Percentiles rank a stretch among this genome's conserved stretches.
These are phyloP conservation scores for Pleurotus pulmonarius DNA, from an alignment of 768 basidiomycete genomes.

Conservation along the genomic window DNA sequence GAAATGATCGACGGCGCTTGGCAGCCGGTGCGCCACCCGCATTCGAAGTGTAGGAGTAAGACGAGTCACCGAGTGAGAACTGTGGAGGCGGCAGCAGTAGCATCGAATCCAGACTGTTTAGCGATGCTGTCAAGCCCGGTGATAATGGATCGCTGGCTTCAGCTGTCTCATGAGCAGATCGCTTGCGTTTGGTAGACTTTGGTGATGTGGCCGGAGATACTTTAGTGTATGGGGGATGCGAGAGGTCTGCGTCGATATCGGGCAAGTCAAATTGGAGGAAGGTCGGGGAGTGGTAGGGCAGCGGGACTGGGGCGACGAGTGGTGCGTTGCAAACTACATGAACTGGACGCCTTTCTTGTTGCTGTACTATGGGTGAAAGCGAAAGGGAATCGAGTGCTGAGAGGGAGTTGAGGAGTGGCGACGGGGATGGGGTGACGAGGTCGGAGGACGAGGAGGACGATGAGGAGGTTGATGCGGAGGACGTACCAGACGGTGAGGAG, in stretches of 20 bases:
- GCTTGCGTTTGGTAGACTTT: conserved; percentile 45
- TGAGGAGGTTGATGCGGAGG: conserved; percentile 14
- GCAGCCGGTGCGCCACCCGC: conserved; percentile 1
- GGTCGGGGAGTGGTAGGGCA: conserved; percentile 66
- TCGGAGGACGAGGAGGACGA: conserved; percentile 16
- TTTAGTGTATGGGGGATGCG: conserved; percentile 58
- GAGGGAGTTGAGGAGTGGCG: conserved; percentile 11
- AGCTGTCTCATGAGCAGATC: conserved; percentile 19
- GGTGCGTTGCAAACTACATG: conserved; percentile 64
- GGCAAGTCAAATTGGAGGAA: conserved; percentile 68
- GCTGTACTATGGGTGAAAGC: conserved; percentile 15
- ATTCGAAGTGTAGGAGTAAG: neutral
- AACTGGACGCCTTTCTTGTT: conserved; percentile 16
- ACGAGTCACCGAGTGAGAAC: neutral
- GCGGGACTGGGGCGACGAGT: conserved; percentile 63
- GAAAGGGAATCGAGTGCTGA: conserved; percentile 16
- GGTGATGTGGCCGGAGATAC: conserved; percentile 9
- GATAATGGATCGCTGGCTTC: conserved; percentile 10
- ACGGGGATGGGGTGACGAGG: conserved; percentile 9
- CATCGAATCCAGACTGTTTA: conserved; percentile 9
- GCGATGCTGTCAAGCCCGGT: conserved; percentile 14
- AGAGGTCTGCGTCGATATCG: conserved; percentile 66
- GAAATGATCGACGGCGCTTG: conserved; percentile 5
- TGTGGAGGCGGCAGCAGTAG: neutral
- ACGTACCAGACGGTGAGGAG: conserved; percentile 14